These are phyloP conservation scores for Sporothrix humicola DNA, from an alignment of 2,329 filamentous ascomycete species.

Conservation along the genomic window DNA sequence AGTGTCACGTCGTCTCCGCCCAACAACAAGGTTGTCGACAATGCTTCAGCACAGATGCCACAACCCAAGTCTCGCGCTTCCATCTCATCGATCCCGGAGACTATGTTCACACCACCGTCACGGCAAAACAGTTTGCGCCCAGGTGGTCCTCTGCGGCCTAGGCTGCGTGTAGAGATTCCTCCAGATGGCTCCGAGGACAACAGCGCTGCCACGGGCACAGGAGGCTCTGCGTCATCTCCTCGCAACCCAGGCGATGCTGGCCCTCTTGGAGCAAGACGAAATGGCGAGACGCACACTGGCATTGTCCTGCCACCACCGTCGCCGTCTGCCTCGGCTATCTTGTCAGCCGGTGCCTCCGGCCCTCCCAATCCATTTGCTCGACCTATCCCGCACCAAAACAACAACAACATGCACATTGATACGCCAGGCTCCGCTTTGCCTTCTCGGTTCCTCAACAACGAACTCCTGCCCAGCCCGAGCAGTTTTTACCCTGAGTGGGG, in stretches of 20 bases:
- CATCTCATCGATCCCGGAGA: slow-evolving; percentile 69
- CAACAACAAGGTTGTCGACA: slow-evolving; percentile 56
- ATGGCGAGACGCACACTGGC: slow-evolving; percentile 50
- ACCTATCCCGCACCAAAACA: slow-evolving; percentile 71
- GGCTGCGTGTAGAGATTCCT: slow-evolving; percentile 92
- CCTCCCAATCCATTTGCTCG: slow-evolving; percentile 95
- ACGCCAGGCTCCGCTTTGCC: slow-evolving; percentile 94
- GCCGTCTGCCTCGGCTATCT: slow-evolving; percentile 80
- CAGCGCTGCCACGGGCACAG: slow-evolving; percentile 74
- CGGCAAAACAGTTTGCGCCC: slow-evolving; percentile 77
- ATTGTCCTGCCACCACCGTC: slow-evolving; percentile 92
- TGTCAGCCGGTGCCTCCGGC: slow-evolving; percentile 89
- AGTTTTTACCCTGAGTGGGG: slow-evolving; percentile 94
- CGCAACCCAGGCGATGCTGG: slow-evolving; percentile 62
- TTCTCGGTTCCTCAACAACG: slow-evolving; percentile 85
- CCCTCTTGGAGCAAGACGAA: slow-evolving; percentile 55
- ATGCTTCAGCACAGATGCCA: slow-evolving; percentile 50
- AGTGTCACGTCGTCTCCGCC: slow-evolving; percentile 59
- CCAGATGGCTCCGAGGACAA: slow-evolving; percentile 79
- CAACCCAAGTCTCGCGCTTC: slow-evolving; percentile 56
- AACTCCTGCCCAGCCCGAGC: slow-evolving; percentile 86
- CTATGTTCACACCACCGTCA: slow-evolving; percentile 70
- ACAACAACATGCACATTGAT: slow-evolving; percentile 63
- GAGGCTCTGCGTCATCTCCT: slow-evolving; percentile 68
- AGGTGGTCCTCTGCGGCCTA: slow-evolving; percentile 71